phyloP scores from a whole-genome alignment of 495 filamentous ascomycete genomes.

The Chaetomium cochliodes region DNA sequence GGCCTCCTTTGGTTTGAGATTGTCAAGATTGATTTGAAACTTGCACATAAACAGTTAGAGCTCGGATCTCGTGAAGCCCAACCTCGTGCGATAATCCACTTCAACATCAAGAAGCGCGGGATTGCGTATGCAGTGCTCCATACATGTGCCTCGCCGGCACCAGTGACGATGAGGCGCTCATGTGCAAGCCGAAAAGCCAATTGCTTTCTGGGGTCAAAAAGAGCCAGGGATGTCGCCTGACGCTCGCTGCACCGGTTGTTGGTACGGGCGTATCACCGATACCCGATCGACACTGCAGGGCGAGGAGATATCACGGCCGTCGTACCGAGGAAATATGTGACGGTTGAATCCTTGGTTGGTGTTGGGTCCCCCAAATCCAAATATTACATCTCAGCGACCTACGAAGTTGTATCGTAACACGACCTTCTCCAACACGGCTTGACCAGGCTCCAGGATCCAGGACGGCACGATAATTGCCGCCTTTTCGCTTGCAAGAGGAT shows the following conservation, averaged over 20 bases:
- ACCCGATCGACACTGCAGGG: slow-evolving; percentile 2
- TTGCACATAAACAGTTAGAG: no score
- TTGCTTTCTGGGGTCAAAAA: not conserved
- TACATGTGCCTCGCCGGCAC: not conserved
- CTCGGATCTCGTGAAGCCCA: not conserved
- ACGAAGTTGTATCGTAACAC: no score
- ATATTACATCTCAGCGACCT: no score
- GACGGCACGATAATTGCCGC: not conserved
- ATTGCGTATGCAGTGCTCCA: not conserved
- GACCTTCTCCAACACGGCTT: no score
- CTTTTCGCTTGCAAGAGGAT: not conserved
- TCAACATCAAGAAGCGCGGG: not conserved
- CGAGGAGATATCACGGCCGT: not conserved
- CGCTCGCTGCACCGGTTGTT: not conserved
- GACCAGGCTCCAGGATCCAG: not conserved
- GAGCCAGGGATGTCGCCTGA: not conserved
- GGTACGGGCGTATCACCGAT: not conserved
- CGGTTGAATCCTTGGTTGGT: not conserved
- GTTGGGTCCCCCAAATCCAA: not conserved
- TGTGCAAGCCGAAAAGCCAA: not conserved
- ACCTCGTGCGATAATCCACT: not conserved
- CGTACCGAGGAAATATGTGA: not conserved
- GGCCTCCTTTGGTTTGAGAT: slow-evolving; percentile 6
- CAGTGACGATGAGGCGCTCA: not conserved
- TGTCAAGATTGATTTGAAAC: no score